Base-by-base conservation (phyloP, 208 protist genomes). In the Wallacemonas sp. region DNA sequence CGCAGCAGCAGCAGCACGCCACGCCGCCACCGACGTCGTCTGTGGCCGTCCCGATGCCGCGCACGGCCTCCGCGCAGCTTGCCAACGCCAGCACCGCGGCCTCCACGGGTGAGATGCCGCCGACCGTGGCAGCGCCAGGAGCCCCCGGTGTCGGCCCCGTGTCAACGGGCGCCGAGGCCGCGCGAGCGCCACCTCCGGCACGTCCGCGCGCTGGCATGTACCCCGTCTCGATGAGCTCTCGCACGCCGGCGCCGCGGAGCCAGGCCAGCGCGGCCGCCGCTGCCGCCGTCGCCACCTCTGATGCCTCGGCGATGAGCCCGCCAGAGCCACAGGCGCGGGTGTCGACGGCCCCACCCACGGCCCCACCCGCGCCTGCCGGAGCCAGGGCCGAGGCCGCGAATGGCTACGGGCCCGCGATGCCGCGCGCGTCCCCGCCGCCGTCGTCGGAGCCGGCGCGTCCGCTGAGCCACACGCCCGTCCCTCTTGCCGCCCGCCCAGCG, bases 1-100 rank as follows among this genome's bases (percentile, higher is more conserved):
- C 39, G 38, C 46, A 25, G 25, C 50, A 67, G 45, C 63, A 42
- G 44, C 52, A 57, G 70, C 66, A 41, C 49, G 52, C 18, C 28
- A 49, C 7, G 25, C 54, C 2, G 33, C 57, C 29, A 42, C 41
- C 38, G 38, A 33, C 70, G 5, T 72, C 74, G 5, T 50, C 64
- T 2, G 50, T 70, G 1, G 57, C 57, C 4, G 25, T 75, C 7
- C 68, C 74, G 0, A 65, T 46, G 8, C 74, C 68, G 2, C 74
- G 64, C 33, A 75, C 74, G 1, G 74, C 32, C 3, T 39, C 36
- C 52, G 52, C 52, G 4, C 52, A 59, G 32, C 14, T 59, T 3
- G 52, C 57, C 57, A 64, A 46, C 38, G 36, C 57, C 55, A 71
- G 11, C 16, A 45, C 11, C 49, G 20, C 38, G 4, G 42, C 48